Evolutionary conservation across 164 flowering plant species (phyloP).

Genomic region (Amborella trichopoda): DNA sequence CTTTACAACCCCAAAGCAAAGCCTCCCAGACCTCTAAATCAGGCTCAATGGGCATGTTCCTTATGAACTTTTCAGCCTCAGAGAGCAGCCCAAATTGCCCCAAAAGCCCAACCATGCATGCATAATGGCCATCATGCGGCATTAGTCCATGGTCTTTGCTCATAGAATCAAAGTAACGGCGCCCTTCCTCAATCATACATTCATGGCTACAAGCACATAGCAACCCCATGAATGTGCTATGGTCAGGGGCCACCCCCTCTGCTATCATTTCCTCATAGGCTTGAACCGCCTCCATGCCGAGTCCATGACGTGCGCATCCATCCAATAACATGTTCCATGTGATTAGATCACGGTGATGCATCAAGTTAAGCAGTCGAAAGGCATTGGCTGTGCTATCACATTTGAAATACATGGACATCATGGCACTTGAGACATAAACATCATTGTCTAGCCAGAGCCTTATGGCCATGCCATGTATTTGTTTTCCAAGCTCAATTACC

Average conservation of each 20-base stretch:
- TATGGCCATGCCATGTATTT: conserved; percentile 19
- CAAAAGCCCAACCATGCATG: conserved; percentile 21
- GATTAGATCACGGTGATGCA: too few species aligned
- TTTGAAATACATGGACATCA: conserved; percentile 24
- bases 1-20: conserved; percentile 33
- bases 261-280: too few species aligned
- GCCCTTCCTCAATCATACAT: conserved; percentile 20
- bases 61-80: conserved; percentile 23
- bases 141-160: conserved; percentile 16
- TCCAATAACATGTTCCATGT: too few species aligned
- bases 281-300: too few species aligned
- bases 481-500: conserved; percentile 12
- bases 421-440: conserved; percentile 23
- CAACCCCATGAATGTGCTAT: conserved; percentile 18
- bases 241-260: conserved; percentile 18
- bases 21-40: conserved; percentile 33
- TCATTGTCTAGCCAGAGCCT: conserved; percentile 21
- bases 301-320: too few species aligned
- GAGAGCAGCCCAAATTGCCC: conserved; percentile 13
- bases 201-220: conserved; percentile 24
- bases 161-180: conserved; percentile 15
- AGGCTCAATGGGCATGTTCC: conserved; percentile 29
- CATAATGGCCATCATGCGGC: conserved; percentile 16
- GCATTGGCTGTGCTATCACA: conserved; percentile 22
- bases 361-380: too few species aligned